Evolutionary conservation across 1,139 yeast genomes (phyloP), one percentile per base, ranked within the genome.

Genomic region (Lodderomyces beijingensis): DNA sequence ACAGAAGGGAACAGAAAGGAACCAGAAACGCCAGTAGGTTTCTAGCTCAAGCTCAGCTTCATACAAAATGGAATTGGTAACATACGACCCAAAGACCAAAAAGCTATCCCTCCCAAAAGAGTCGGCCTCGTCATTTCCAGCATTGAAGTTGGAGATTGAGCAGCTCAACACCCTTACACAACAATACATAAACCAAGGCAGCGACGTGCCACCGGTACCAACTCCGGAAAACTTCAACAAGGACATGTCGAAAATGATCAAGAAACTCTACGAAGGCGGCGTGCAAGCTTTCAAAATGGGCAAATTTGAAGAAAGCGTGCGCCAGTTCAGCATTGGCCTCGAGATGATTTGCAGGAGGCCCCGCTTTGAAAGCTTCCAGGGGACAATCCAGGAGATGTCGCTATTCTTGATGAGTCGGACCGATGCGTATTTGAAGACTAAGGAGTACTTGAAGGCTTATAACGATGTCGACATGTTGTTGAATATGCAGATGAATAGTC

Each of bases 351-450:
- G 74, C 41, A 78, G 85, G 45, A 75, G 97, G 55, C 79, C 88
- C 21, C 80, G 85, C 48, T 88, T 89, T 72, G 98, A 91, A 55
- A 69, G 89, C 8, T 84, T 88, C 49, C 88, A 77, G 44, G 73
- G 80, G 27, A 82, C 89, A 24, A 59, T 88, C 36, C 89, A 83
- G 49, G 97, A 91, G 53, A 61, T 85, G 36, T 71, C 80, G 31
- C 68, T 76, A 48, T 73, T 87, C 50, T 59, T 89, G 37, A 81
- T 79, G 65, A 82, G 87, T 36, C 72, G 96, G 43, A 79, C 95
- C 15, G 97, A 89, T 50, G 85, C 95, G 0, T 74, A 81, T 48
- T 66, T 88, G 53, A 72, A 81, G 47, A 65, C 72, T 37, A 70
- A 76, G 34, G 65, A 77, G 38, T 84, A 76, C 62, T 58, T 82